These are phyloP conservation scores for Pseudogymnoascus sp. DNA, from an alignment of 2,329 filamentous ascomycete species.

Conservation along the genomic window DNA sequence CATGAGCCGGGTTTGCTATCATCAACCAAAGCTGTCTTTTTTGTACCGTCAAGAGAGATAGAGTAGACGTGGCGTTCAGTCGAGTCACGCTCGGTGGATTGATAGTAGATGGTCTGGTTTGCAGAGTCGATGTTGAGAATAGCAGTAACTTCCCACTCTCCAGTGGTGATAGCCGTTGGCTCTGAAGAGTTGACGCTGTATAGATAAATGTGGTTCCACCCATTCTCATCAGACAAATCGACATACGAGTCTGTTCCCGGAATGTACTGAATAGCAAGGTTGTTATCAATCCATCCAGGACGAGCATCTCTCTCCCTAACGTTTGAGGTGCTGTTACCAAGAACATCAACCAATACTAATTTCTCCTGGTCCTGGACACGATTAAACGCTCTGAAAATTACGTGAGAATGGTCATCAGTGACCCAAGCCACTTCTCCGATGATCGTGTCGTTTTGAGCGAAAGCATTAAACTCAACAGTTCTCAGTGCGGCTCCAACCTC, in stretches of 20 bases:
- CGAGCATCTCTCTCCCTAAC: constrained; percentile 39
- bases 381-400: constrained; percentile 61
- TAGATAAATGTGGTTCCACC: constrained; percentile 60
- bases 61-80: constrained; percentile 63
- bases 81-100: constrained; percentile 57
- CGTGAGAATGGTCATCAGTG: constrained; percentile 49
- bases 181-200: constrained; percentile 50
- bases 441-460: constrained; percentile 52
- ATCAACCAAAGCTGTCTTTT: constrained; percentile 55
- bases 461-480: constrained; percentile 47
- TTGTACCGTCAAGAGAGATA: constrained; percentile 48
- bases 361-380: constrained; percentile 61
- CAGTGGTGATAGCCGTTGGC: constrained; percentile 48
- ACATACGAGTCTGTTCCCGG: constrained; percentile 44
- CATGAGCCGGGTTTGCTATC: constrained; percentile 52
- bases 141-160: constrained; percentile 54
- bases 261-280: constrained; percentile 48
- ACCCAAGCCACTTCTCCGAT: constrained; percentile 64
- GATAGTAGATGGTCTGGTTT: constrained; percentile 54
- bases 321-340: constrained; percentile 40
- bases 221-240: constrained; percentile 58
- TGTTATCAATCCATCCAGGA: constrained; percentile 48
- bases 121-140: constrained; percentile 53
- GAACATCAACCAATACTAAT: constrained; percentile 51
- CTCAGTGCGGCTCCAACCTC: constrained; percentile 35